Conservation (phyloP, 352 stramenopile species). For the Stephanocyclus meneghinianus region DNA sequence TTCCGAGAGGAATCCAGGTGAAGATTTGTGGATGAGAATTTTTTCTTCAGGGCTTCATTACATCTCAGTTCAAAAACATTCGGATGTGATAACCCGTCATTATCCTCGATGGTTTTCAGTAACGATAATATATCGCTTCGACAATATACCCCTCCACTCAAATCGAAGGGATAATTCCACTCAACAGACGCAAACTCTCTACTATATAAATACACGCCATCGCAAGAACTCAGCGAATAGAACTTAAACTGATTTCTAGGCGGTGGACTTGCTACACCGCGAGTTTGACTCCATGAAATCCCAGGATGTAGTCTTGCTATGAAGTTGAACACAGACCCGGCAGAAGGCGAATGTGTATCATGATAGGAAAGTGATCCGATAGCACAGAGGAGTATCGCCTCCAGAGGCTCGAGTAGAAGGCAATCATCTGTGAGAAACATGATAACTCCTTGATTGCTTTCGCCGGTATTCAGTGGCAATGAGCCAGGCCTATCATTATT, state of each 20-base stretch:
- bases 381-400: constrained; percentile 27
- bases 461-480: neutral
- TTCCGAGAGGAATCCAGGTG: constrained; percentile 41
- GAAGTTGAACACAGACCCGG: constrained; percentile 70
- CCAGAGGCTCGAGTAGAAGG: constrained; percentile 39
- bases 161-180: constrained; percentile 87
- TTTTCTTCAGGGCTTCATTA: constrained; percentile 62
- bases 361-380: constrained; percentile 17
- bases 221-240: constrained; percentile 16
- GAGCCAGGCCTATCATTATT: neutral
- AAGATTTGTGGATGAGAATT: constrained; percentile 11
- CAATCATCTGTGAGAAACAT: constrained; percentile 67
- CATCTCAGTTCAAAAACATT: constrained; percentile 82
- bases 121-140: constrained; percentile 49
- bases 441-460: constrained; percentile 18
- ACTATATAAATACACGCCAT: constrained; percentile 33
- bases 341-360: neutral
- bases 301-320: constrained; percentile 84
- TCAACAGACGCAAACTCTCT: constrained; percentile 57
- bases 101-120: constrained; percentile 45
- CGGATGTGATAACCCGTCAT: constrained; percentile 70
- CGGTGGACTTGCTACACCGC: constrained; percentile 72
- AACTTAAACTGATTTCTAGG: constrained; percentile 56
- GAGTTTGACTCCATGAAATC: constrained; percentile 84
- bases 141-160: constrained; percentile 86